Evolutionary conservation across 257 asterid species (phyloP).

Genomic region (Nicotiana noctiflora): DNA sequence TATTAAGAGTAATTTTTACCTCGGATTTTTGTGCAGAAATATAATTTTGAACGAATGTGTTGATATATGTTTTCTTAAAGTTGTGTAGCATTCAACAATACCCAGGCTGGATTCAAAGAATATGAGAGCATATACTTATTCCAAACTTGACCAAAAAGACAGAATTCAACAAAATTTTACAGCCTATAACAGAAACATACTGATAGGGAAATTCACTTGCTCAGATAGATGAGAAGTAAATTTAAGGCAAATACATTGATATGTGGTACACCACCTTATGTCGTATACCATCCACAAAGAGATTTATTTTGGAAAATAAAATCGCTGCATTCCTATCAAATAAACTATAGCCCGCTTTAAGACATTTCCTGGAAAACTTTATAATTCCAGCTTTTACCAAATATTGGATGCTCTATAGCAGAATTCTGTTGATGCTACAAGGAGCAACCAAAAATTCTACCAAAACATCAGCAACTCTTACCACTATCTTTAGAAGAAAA

Average conservation of each 20-base stretch:
- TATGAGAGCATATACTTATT: too few relatives aligned
- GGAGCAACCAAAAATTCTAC: neutral
- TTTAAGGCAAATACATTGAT: neutral
- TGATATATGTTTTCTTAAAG: too few relatives aligned
- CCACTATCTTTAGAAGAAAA: neutral
- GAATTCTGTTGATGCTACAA: neutral
- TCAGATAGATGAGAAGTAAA: neutral
- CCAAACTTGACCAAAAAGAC: too few relatives aligned
- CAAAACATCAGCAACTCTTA: neutral
- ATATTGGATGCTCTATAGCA: neutral
- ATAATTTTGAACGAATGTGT: too few relatives aligned
- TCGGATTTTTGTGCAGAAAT: too few relatives aligned
- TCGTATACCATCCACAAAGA: neutral
- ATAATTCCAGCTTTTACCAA: neutral
- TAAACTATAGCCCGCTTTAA: neutral
- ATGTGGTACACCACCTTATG: neutral
- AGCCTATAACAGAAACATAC: neutral
- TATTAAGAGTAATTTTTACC: too few relatives aligned
- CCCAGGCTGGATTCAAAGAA: too few relatives aligned
- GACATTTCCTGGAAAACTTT: neutral
- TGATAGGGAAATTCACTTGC: neutral
- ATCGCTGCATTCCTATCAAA: neutral
- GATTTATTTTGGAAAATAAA: neutral
- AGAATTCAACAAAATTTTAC: neutral
- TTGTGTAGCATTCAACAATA: too few relatives aligned